These are phyloP conservation scores for Adansonia gregorii DNA, from an alignment of 441 rosid species.

Conservation along the genomic window DNA sequence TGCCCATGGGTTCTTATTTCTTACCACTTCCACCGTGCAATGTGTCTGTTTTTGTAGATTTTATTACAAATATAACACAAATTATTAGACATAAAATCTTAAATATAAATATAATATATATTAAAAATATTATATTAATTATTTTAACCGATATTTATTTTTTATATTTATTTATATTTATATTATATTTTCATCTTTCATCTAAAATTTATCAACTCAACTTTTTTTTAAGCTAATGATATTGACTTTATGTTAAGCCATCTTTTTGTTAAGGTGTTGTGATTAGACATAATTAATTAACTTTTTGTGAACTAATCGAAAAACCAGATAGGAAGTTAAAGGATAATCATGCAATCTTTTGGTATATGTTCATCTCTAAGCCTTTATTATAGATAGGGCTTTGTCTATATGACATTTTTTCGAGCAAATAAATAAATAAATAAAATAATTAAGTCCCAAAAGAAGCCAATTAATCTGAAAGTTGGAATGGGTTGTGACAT, in stretches of 20 bases:
- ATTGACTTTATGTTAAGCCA: not conserved
- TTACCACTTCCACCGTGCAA: too few relatives aligned
- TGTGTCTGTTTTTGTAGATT: too few relatives aligned
- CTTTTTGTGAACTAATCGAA: not conserved
- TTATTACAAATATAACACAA: too few relatives aligned
- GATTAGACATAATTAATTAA: not conserved
- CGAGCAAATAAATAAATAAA: too few relatives aligned
- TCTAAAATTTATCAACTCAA: too few relatives aligned
- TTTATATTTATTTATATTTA: too few relatives aligned
- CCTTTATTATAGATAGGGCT: not conserved
- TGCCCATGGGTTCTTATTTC: not conserved
- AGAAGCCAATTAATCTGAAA: not conserved
- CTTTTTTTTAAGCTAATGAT: too few relatives aligned
- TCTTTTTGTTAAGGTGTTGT: not conserved
- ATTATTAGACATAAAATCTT: too few relatives aligned
- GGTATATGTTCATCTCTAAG: not conserved
- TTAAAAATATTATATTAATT: too few relatives aligned
- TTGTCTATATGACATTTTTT: not conserved
- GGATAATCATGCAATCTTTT: not conserved
- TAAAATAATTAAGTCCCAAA: not conserved
- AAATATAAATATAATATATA: too few relatives aligned
- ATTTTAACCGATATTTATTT: too few relatives aligned
- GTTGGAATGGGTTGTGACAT: not conserved
- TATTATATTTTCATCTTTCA: too few relatives aligned
- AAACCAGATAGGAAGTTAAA: not conserved